Percentiles rank a stretch among this genome's conserved stretches.
Evolutionary conservation across 2,329 filamentous ascomycete species (phyloP).

Genomic region (Alternaria sp.): DNA sequence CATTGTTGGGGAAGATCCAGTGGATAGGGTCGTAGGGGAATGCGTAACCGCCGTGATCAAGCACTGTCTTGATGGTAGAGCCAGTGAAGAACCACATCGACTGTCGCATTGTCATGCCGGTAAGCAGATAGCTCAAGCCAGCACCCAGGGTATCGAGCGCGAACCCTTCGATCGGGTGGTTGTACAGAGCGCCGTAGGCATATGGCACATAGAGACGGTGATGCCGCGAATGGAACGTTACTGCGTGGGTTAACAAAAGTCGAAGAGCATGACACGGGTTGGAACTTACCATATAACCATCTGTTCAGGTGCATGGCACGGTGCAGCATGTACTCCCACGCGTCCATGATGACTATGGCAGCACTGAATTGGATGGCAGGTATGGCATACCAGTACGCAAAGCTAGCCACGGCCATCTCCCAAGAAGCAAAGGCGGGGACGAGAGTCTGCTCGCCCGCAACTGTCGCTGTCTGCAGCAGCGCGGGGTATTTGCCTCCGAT

Average conservation of each 20-base stretch:
- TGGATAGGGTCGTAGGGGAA: constrained; percentile 95
- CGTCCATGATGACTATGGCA: constrained; percentile 81
- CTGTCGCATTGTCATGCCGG: constrained; percentile 83
- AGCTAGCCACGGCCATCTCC: constrained; percentile 77
- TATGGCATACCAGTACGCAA: constrained; percentile 79
- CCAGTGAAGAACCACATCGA: constrained; percentile 88
- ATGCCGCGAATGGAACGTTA: constrained; percentile 90
- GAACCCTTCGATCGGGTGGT: constrained; percentile 94
- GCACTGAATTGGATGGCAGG: constrained; percentile 78
- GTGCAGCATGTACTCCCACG: constrained; percentile 98
- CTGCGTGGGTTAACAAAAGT: constrained; percentile 52
- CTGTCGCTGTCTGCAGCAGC: constrained; percentile 65
- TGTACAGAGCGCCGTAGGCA: constrained; percentile 95
- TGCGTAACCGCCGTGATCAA: constrained; percentile 96
- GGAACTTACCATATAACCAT: constrained; percentile 86
- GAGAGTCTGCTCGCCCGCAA: constrained; percentile 56
- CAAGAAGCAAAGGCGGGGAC: constrained; percentile 80
- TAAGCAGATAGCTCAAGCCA: constrained; percentile 79
- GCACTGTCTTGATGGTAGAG: constrained; percentile 94
- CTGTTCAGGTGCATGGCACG: constrained; percentile 97
- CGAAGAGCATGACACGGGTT: not conserved
- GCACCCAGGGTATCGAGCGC: constrained; percentile 90
- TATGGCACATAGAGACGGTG: constrained; percentile 98
- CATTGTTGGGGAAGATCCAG: constrained; percentile 91
- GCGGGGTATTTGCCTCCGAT: constrained; percentile 82